A percentile compares a stretch with the other conserved stretches of the same genome.
Evolutionary conservation across 1,284 basidiomycete species (phyloP).

Genomic region (Ganoderma boninense): DNA sequence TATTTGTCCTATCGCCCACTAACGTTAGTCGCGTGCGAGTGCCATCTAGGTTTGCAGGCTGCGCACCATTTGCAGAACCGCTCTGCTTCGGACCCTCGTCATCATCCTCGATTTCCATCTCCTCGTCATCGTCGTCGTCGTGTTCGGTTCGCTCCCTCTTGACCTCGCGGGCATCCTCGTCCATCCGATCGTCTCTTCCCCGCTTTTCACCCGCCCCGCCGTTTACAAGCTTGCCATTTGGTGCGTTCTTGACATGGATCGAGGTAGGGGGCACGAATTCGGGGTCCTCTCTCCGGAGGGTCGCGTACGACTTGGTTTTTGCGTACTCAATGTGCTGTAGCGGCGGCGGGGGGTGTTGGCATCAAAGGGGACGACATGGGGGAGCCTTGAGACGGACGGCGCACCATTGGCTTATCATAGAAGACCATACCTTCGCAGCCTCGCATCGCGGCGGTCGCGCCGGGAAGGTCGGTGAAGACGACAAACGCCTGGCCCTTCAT

Average conservation of each 20-base stretch:
- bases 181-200: slow-evolving; percentile 65
- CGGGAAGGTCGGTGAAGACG: slow-evolving; percentile 90
- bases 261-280: slow-evolving; percentile 75
- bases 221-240: slow-evolving; percentile 38
- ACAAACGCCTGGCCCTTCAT: slow-evolving; percentile 98
- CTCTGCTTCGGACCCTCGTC: slow-evolving; percentile 55
- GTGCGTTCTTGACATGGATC: slow-evolving; percentile 54
- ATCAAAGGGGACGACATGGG: slow-evolving; percentile 43
- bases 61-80: slow-evolving; percentile 30
- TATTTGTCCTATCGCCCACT: slow-evolving; percentile 47
- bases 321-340: slow-evolving; percentile 87
- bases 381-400: slow-evolving; percentile 46
- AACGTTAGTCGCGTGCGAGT: slow-evolving; percentile 27
- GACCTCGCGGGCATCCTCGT: slow-evolving; percentile 59
- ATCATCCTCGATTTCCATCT: slow-evolving; percentile 88
- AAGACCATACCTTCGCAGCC: slow-evolving; percentile 92
- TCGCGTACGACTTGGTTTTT: slow-evolving; percentile 86
- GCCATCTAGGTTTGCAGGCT: slow-evolving; percentile 12
- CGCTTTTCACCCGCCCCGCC: slow-evolving; percentile 64
- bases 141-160: slow-evolving; percentile 71
- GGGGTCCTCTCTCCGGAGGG: slow-evolving; percentile 76
- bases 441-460: slow-evolving; percentile 91
- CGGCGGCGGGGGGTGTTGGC: slow-evolving; percentile 35
- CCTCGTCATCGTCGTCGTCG: slow-evolving; percentile 77
- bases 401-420: slow-evolving; percentile 91